Percentiles rank a stretch among this genome's conserved stretches.
Conservation (phyloP, 176 grass and related monocot genomes). For the Bonia amplexicaulis region DNA sequence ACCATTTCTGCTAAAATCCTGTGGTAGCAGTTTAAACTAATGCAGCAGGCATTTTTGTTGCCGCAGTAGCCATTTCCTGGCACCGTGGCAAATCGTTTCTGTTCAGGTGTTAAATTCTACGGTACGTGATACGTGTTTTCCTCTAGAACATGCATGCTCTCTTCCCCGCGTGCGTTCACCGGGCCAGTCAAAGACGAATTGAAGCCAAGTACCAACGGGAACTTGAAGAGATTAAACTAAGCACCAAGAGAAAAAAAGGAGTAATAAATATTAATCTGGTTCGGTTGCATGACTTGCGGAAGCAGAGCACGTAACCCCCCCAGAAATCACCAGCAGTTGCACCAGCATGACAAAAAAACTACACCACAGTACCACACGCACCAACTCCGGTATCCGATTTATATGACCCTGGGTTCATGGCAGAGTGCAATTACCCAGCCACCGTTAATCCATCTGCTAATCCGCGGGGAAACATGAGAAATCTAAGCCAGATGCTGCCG, state of each 20-base stretch:
- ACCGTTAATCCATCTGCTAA: neutral
- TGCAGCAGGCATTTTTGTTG: no score
- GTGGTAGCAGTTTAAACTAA: no score
- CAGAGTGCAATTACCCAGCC: no score
- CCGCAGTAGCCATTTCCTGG: no score
- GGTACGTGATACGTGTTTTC: neutral
- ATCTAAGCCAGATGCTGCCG: neutral
- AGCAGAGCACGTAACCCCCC: conserved; percentile 2
- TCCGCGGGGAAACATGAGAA: neutral
- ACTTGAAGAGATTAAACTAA: neutral
- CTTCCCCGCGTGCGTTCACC: neutral
- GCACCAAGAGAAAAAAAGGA: neutral
- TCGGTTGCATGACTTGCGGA: neutral
- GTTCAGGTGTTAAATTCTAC: no score
- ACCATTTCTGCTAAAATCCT: no score
- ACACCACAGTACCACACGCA: neutral
- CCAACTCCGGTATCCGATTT: neutral
- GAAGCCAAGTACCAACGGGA: no score
- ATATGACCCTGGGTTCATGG: neutral
- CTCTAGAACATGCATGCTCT: neutral
- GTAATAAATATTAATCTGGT: neutral
- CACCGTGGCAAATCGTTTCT: no score
- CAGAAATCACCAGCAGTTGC: conserved; percentile 21
- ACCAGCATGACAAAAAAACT: conserved; percentile 22
- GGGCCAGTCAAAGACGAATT: neutral